A percentile compares a stretch with the other conserved stretches of the same genome.
phyloP scores from a whole-genome alignment of 2,329 filamentous ascomycete genomes.

The Fusarium gaditjirri region DNA sequence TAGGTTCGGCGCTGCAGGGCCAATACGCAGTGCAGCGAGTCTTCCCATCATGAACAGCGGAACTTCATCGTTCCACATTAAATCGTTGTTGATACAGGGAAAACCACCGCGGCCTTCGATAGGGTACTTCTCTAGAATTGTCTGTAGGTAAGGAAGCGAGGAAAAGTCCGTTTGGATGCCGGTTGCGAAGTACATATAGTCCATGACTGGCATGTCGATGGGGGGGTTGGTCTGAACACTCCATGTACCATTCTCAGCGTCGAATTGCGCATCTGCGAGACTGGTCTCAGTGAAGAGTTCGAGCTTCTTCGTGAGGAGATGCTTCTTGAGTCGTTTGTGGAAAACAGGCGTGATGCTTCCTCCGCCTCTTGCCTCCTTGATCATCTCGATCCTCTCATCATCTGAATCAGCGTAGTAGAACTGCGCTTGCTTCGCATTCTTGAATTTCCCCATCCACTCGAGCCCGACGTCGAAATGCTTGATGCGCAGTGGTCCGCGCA shows the following conservation, averaged over 20 bases:
- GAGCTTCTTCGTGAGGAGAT: conserved; percentile 63
- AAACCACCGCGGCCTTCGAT: conserved; percentile 72
- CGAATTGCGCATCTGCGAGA: conserved; percentile 63
- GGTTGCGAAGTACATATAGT: conserved; percentile 82
- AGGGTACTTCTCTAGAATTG: conserved; percentile 68
- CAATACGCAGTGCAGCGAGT: conserved; percentile 73
- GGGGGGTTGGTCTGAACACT: conserved; percentile 63
- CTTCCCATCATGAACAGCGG: conserved; percentile 78
- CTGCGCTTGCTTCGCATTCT: conserved; percentile 78
- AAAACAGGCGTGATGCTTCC: conserved; percentile 80
- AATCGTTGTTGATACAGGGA: conserved; percentile 78
- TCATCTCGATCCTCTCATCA: conserved; percentile 73
- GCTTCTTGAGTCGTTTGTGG: conserved; percentile 72
- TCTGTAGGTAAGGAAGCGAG: conserved; percentile 69
- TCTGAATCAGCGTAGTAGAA: conserved; percentile 83
- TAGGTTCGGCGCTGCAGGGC: conserved; percentile 78
- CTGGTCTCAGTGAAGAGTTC: conserved; percentile 67
- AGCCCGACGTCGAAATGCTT: conserved; percentile 84
- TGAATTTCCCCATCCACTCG: conserved; percentile 84
- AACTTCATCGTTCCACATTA: conserved; percentile 79
- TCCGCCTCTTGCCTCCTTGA: conserved; percentile 74
- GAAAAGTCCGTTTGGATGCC: conserved; percentile 73
- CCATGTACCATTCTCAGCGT: conserved; percentile 51
- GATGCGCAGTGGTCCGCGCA: conserved; percentile 68
- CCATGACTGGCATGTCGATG: conserved; percentile 64